Conservation (phyloP, 116 monocot genomes). For the Iris pallida region DNA sequence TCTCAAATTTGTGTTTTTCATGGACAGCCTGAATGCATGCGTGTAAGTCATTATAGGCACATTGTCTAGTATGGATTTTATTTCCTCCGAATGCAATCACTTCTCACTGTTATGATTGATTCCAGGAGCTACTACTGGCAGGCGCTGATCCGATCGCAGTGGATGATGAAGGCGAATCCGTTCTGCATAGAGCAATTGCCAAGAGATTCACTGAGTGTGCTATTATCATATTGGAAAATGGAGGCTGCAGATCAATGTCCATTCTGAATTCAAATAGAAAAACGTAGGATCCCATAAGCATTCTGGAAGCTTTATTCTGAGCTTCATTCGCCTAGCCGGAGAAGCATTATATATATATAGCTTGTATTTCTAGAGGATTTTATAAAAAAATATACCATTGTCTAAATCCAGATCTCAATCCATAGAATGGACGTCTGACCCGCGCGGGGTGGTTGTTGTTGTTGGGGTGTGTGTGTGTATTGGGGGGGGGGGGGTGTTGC, state of each 20-base stretch:
- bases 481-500: too few relatives aligned
- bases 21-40: constrained; percentile 99
- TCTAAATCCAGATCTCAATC: too few relatives aligned
- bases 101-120: constrained; percentile 17
- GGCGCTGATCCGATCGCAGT: constrained; percentile 93
- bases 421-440: too few relatives aligned
- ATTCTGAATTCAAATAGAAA: constrained; percentile 71
- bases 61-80: constrained; percentile 1
- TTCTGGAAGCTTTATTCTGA: not conserved
- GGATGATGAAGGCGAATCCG: constrained; percentile 94
- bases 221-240: constrained; percentile 82
- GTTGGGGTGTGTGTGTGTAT: too few relatives aligned
- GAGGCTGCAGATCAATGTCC: constrained; percentile 91
- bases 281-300: constrained; percentile 55
- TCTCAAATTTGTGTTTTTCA: constrained; percentile 88
- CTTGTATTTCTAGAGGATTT: too few relatives aligned
- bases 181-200: constrained; percentile 79
- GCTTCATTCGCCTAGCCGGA: too few relatives aligned
- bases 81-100: not conserved
- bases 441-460: too few relatives aligned
- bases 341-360: too few relatives aligned
- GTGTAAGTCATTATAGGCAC: constrained; percentile 30
- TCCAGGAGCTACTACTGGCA: constrained; percentile 79
- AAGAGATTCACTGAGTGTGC: constrained; percentile 85
- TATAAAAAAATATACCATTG: too few relatives aligned